Percentiles rank a stretch among this genome's conserved stretches.
Evolutionary conservation across 73 alveolate species (phyloP).

Genomic region (Stentor coeruleus): DNA sequence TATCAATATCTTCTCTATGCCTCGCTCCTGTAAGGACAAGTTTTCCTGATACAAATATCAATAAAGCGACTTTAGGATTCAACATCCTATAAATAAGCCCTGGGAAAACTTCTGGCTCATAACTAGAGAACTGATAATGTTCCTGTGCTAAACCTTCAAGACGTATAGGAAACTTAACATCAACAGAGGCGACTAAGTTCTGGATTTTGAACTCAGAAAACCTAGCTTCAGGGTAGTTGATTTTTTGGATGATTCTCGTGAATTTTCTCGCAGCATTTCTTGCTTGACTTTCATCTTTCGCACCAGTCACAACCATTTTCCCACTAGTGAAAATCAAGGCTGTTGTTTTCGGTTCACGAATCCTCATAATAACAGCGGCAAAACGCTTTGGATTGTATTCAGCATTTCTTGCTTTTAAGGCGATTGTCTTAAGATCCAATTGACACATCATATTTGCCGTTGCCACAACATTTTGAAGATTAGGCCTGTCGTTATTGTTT

Average conservation of each 20-base stretch:
- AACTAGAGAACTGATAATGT: constrained; percentile 59
- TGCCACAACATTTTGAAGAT: constrained; percentile 76
- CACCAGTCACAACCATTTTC: constrained; percentile 98
- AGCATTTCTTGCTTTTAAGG: constrained; percentile 86
- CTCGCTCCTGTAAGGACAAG: constrained; percentile 97
- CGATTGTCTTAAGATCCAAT: constrained; percentile 83
- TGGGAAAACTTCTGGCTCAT: constrained; percentile 98
- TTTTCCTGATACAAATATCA: constrained; percentile 94
- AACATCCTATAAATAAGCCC: constrained; percentile 90
- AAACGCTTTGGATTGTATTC: constrained; percentile 98
- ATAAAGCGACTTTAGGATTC: constrained; percentile 82
- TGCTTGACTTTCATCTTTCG: constrained; percentile 90
- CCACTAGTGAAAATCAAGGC: constrained; percentile 95
- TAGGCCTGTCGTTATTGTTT: constrained; percentile 42
- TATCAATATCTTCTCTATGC: constrained; percentile 70
- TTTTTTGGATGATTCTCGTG: constrained; percentile 83
- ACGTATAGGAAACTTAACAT: constrained; percentile 77
- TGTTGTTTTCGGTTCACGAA: constrained; percentile 95
- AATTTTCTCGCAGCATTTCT: constrained; percentile 88
- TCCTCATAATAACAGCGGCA: constrained; percentile 98
- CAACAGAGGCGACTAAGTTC: constrained; percentile 88
- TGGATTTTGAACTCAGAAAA: constrained; percentile 87
- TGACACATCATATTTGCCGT: constrained; percentile 81
- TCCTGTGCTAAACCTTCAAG: constrained; percentile 64
- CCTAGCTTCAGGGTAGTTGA: constrained; percentile 75